Conservation (phyloP, 352 stramenopile species). For the Phytopythium montanum region DNA sequence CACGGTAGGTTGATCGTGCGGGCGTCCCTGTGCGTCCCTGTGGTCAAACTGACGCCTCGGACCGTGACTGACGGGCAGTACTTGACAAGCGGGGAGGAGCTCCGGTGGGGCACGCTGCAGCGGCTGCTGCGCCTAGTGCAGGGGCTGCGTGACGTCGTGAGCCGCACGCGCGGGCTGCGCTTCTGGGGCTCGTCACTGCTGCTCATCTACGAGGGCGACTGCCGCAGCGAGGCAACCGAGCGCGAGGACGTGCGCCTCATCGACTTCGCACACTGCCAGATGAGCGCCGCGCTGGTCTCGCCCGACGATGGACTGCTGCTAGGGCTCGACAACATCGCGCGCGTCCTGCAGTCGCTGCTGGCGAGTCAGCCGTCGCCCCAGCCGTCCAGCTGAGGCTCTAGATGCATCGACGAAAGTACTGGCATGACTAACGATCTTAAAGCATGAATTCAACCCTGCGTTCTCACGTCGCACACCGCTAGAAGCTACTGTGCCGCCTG, state of each 20-base stretch:
- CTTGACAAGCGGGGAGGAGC: constrained; percentile 34
- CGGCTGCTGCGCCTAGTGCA: constrained; percentile 40
- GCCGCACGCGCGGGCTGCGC: constrained; percentile 44
- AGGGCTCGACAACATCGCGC: constrained; percentile 57
- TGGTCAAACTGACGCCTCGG: not conserved
- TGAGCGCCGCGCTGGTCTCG: constrained; percentile 40
- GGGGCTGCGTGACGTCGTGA: constrained; percentile 38
- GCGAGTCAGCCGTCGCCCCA: not conserved
- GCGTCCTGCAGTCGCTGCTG: constrained; percentile 37
- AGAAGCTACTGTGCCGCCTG: constrained; percentile 9
- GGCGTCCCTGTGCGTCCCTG: not conserved
- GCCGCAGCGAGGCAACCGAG: constrained; percentile 11
- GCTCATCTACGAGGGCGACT: constrained; percentile 73
- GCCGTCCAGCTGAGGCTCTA: not conserved
- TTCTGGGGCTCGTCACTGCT: constrained; percentile 77
- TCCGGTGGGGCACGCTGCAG: constrained; percentile 46
- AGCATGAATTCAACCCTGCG: not conserved
- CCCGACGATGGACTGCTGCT: constrained; percentile 67
- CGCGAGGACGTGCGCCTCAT: constrained; percentile 62
- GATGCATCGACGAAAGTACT: not conserved
- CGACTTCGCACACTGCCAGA: constrained; percentile 79
- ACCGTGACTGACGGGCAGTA: constrained; percentile 34
- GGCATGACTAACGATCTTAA: too few species aligned
- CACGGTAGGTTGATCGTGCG: constrained; percentile 32
- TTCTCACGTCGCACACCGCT: not conserved